Evolutionary conservation across 495 filamentous ascomycete genomes (phyloP), one percentile per base, ranked within the genome.

Genomic region (Penicillium maclennaniae): DNA sequence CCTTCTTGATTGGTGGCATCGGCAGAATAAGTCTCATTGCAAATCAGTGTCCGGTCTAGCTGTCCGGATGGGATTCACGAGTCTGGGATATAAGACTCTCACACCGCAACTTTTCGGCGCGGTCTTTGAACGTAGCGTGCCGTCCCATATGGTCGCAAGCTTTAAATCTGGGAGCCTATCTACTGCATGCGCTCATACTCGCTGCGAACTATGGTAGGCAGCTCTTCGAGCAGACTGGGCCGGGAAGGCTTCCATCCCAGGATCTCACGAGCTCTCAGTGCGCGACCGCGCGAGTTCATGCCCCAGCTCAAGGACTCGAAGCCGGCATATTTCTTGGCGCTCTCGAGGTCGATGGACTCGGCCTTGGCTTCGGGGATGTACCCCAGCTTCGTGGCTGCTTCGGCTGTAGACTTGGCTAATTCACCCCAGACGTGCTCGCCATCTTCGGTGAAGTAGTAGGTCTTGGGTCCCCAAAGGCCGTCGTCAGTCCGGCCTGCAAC

Each of bases 361-460:
- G 84, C 73, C 43, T 75, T 75, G 0, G 78, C 70, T 27, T 75
- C 69, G 7, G 82, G 69, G 19, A 90, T 69, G 40, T 82, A 80
- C 0, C 84, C 83, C 62, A 81, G 76, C 56, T 81, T 77, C 10
- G 77, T 64, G 6, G 83, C 84, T 59, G 75, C 75, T 26, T 79
- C 67, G 2, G 79, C 86, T 45, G 91, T 72, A 28, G 65, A 55
- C 49, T 69, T 67, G 4, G 83, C 68, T 19, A 91, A 52, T 4
- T 88, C 78, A 12, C 80, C 83, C 87, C 86, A 92, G 42, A 68
- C 65, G 61, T 87, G 83, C 60, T 84, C 72, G 7, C 83, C 87
- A 55, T 83, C 84, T 68, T 88, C 84, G 23, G 77, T 72, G 50
- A 90, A 81, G 67, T 85, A 91, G 68, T 92, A 91, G 14, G 78